phyloP scores from a whole-genome alignment of 441 rosid genomes.

The Melastoma candidum region DNA sequence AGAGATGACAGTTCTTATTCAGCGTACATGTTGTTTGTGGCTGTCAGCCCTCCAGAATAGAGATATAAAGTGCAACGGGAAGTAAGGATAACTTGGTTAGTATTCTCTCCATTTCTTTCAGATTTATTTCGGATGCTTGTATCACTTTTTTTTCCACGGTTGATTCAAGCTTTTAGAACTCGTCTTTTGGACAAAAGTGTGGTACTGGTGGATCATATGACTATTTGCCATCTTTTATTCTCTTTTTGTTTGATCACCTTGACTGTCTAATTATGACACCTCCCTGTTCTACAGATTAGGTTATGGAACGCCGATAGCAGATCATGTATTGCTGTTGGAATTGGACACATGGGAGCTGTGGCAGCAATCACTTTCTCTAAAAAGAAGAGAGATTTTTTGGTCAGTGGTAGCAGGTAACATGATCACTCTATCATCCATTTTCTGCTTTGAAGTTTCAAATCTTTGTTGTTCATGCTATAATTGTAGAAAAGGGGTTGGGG shows the following conservation, averaged over 20 bases:
- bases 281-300: constrained; percentile 52
- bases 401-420: constrained; percentile 86
- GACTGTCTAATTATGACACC: constrained; percentile 1
- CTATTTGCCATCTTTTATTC: too few relatives aligned
- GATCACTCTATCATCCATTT: background rate
- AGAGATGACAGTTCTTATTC: too few relatives aligned
- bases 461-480: too few relatives aligned
- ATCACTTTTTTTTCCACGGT: background rate
- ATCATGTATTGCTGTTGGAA: constrained; percentile 77
- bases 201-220: too few relatives aligned
- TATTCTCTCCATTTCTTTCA: constrained; percentile 6
- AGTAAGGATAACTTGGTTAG: constrained; percentile 90
- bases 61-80: constrained; percentile 30
- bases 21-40: too few relatives aligned
- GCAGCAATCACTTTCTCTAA: constrained; percentile 89
- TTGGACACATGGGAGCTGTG: constrained; percentile 86
- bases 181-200: background rate
- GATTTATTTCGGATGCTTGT: background rate
- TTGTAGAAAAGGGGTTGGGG: too few relatives aligned
- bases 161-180: background rate
- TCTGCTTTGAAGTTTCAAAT: too few relatives aligned
- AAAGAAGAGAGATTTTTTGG: constrained; percentile 56
- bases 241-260: too few relatives aligned
- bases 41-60: too few relatives aligned
- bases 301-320: constrained; percentile 68